Evolutionary conservation across 257 asterid genomes (phyloP), one percentile per base, ranked within the genome.

Genomic region (Petrea volubilis): DNA sequence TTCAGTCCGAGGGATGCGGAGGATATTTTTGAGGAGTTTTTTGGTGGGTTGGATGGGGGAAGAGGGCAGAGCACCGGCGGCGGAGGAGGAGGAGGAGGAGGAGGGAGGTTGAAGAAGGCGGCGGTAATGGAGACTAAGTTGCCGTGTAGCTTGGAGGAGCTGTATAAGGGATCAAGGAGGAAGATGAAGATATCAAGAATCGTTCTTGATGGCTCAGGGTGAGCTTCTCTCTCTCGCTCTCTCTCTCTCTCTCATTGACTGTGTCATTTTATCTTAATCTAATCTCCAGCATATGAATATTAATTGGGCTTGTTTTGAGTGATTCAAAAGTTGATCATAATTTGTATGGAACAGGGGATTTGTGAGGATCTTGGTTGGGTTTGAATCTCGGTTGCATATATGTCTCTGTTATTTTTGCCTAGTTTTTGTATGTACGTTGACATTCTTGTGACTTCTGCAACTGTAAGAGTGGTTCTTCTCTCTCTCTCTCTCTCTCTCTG

Each of bases 71-170:
- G 72, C n/a, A 64, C 52, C 10, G 10, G 43, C 11, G 43, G 43
- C 20, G 76, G 75, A 2, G 75, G 72, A 2, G 79, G 66, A 2
- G 85, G 77, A 7, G 84, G 80, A 2, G 73, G 68, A 6, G 83
- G 81, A 27, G 83, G 78, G 31, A 68, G 68, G 55, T 7, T 78
- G 87, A 80, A 84, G 82, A 92, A 95, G 82, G 98, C 96, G 62
- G 88, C 82, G 72, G 72, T 87, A 7, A 84, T 90, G 89, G 99
- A 95, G 90, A 85, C 38, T 64, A 79, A 84, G 78, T 47, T 95
- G 88, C 76, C 91, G 21, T 95, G 99, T 82, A 83, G 79, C 70
- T 79, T 95, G 93, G 99, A 95, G 87, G 98, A 95, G 82, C 69
- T 95, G 76, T 92, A 84, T 52, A 90, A 84, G 75, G 99, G 98